These are phyloP conservation scores for Cytospora piceicola DNA, from an alignment of 2,329 filamentous ascomycete genomes.

Conservation along the genomic window DNA sequence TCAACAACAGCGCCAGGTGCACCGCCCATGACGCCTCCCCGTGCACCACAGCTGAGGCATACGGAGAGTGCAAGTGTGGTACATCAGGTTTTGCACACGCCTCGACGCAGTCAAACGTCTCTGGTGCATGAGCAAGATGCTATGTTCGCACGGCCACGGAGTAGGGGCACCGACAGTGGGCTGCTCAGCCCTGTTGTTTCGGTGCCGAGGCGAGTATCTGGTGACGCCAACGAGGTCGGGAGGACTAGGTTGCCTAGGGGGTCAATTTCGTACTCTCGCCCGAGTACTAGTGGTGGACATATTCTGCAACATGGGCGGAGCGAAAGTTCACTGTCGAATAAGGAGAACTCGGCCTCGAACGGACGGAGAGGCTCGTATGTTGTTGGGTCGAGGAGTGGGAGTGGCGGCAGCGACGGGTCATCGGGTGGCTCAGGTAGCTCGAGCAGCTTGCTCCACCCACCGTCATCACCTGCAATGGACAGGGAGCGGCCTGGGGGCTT, in stretches of 20 bases:
- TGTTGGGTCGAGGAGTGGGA: conserved; percentile 18
- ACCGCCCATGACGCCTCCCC: conserved; percentile 27
- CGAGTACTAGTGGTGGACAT: conserved; percentile 34
- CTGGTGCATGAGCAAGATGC: conserved; percentile 27
- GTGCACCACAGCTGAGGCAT: conserved; percentile 26
- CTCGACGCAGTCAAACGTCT: conserved; percentile 23
- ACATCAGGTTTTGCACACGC: conserved; percentile 28
- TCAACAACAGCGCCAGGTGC: conserved; percentile 17
- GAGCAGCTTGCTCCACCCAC: conserved; percentile 18
- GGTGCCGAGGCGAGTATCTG: conserved; percentile 20
- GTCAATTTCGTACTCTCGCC: conserved; percentile 36
- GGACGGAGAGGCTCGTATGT: conserved; percentile 25
- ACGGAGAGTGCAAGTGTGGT: conserved; percentile 26
- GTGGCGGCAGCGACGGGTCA: conserved; percentile 25
- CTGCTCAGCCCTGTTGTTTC: conserved; percentile 25
- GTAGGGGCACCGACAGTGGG: conserved; percentile 24
- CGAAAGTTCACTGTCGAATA: conserved; percentile 36
- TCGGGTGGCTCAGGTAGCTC: conserved; percentile 12
- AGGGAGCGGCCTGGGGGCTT: conserved; percentile 26
- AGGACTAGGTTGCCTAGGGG: conserved; percentile 40
- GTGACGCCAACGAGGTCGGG: conserved; percentile 19
- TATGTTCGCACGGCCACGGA: conserved; percentile 28
- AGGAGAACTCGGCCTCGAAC: conserved; percentile 33
- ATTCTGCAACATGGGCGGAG: conserved; percentile 32
- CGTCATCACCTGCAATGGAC: conserved; percentile 26